Conservation (phyloP, 116 monocot species). For the Phalaenopsis hybrid region DNA sequence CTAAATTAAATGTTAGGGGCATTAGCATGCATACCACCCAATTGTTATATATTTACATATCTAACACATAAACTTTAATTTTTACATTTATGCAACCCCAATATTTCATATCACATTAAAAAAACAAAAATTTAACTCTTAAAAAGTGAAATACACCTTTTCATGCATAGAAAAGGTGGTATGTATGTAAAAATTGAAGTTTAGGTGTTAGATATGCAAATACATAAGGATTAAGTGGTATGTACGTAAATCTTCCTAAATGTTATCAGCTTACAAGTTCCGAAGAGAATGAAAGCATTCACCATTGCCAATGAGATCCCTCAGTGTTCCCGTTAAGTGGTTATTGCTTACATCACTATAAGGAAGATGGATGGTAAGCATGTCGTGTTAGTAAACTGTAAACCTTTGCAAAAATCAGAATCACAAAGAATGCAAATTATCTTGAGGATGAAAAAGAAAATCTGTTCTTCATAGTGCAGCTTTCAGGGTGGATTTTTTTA, state of each 20-base stretch:
- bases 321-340: conserved; percentile 75
- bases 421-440: conserved; percentile 3
- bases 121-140: no score
- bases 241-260: no score
- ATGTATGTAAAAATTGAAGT: no score
- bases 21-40: no score
- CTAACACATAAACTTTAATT: no score
- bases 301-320: conserved; percentile 75
- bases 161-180: no score
- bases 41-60: no score
- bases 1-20: neutral
- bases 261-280: conserved; percentile 65
- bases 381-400: conserved; percentile 7
- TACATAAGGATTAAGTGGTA: no score
- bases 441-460: neutral
- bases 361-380: conserved; percentile 5
- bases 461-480: neutral
- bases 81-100: no score
- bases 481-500: neutral
- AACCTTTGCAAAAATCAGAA: neutral
- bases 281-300: conserved; percentile 85
- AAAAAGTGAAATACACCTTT: no score
- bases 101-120: no score
- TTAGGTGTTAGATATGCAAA: no score
- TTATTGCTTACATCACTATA: conserved; percentile 87